Conservation (phyloP, 345 rosid genomes). For the Adansonia digitata region DNA sequence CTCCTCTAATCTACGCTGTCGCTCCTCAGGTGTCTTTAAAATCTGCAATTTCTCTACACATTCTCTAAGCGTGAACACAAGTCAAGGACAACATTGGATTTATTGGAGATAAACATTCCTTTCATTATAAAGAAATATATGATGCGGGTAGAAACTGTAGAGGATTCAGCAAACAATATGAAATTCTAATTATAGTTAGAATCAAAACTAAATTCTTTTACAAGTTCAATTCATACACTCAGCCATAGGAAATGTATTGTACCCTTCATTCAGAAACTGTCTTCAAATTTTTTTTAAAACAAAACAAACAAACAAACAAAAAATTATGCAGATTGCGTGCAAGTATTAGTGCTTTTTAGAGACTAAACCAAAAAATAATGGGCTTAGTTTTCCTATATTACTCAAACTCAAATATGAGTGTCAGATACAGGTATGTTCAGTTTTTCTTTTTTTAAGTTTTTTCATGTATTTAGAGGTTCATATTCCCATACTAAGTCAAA, state of each 20-base stretch:
- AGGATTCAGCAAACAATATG: neutral
- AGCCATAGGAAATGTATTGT: neutral
- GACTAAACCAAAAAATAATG: no score
- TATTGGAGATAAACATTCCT: neutral
- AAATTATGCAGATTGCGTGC: no score
- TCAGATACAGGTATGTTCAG: no score
- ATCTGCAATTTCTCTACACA: conserved; percentile 97
- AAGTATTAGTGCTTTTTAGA: no score
- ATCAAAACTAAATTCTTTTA: neutral
- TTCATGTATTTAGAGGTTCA: no score
- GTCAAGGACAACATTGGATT: conserved; percentile 49
- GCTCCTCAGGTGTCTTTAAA: conserved; percentile 88
- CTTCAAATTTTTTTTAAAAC: neutral
- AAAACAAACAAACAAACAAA: neutral
- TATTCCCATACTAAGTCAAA: no score
- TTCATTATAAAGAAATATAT: neutral
- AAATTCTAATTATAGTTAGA: neutral
- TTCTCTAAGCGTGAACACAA: conserved; percentile 78
- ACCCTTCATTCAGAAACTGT: neutral
- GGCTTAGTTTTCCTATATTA: no score
- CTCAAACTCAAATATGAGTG: no score
- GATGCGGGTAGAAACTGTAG: neutral
- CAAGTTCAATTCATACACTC: neutral
- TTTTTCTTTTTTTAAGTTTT: no score
- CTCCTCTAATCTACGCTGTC: conserved; percentile 86